Conservation (phyloP, 2,329 filamentous ascomycete species). For the Botrytis fragariae region DNA sequence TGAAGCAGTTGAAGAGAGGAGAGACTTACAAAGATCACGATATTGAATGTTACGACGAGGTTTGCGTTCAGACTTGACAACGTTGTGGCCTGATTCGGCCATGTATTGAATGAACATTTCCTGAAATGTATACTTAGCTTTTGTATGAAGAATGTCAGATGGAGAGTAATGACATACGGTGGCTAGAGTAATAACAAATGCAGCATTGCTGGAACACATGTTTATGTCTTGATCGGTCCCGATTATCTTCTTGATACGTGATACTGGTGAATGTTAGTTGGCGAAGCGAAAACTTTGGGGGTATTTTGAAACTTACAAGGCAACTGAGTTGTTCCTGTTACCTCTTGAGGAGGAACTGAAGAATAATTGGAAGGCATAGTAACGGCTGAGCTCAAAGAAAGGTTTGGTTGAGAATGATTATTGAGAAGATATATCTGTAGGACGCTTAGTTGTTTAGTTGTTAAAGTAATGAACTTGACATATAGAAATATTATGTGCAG, state of each 20-base stretch:
- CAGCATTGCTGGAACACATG: slow-evolving; percentile 87
- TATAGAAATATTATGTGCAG: no score
- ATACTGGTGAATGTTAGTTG: slow-evolving; percentile 56
- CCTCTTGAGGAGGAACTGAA: slow-evolving; percentile 77
- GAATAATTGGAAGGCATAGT: slow-evolving; percentile 88
- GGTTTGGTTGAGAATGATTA: neutral
- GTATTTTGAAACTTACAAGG: slow-evolving; percentile 61
- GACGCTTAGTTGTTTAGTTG: neutral
- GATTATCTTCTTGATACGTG: slow-evolving; percentile 95
- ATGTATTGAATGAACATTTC: slow-evolving; percentile 97
- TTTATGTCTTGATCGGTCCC: slow-evolving; percentile 80
- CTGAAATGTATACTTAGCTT: slow-evolving; percentile 43
- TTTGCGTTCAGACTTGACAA: slow-evolving; percentile 88
- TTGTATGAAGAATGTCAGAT: neutral
- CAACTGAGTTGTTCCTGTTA: slow-evolving; percentile 80
- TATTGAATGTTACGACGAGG: slow-evolving; percentile 94
- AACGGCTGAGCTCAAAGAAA: neutral
- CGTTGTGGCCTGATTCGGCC: slow-evolving; percentile 77
- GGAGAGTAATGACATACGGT: slow-evolving; percentile 55
- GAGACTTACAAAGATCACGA: slow-evolving; percentile 73
- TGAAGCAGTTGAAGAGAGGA: slow-evolving; percentile 12
- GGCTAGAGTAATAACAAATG: slow-evolving; percentile 89
- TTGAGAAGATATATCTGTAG: neutral
- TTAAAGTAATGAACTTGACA: neutral
- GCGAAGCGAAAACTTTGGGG: neutral